Conservation (phyloP, 163 green algal genomes). For the Chloroidium sp. region DNA sequence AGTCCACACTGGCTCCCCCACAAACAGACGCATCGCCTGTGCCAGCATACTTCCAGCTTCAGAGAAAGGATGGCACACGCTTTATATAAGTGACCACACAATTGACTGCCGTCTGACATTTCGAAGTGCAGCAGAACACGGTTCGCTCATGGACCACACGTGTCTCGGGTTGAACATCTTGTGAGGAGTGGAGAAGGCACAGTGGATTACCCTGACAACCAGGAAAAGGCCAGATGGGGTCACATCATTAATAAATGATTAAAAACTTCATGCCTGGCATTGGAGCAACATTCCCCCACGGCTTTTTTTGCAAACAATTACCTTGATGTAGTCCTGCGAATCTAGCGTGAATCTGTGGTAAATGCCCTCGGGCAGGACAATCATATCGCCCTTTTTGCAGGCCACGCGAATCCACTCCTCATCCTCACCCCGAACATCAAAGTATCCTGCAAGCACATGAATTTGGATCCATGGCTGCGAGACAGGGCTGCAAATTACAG, state of each 20-base stretch:
- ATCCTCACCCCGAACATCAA: constrained; percentile 85
- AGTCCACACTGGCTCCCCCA: constrained; percentile 90
- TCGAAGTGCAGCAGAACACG: neutral
- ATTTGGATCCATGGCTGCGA: no score
- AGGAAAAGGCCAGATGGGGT: no score
- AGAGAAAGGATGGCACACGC: neutral
- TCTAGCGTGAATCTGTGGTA: constrained; percentile 96
- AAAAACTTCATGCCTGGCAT: no score
- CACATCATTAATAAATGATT: no score
- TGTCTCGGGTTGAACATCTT: no score
- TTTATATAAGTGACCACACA: neutral
- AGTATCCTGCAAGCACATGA: constrained; percentile 66
- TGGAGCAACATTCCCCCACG: no score
- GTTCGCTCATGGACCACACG: no score
- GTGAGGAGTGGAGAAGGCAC: no score
- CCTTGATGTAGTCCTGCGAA: constrained; percentile 79
- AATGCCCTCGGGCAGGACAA: constrained; percentile 91
- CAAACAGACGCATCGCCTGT: constrained; percentile 89
- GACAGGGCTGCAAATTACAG: neutral
- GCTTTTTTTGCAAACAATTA: constrained; percentile 5
- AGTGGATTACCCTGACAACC: no score
- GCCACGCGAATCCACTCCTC: constrained; percentile 87
- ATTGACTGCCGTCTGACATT: neutral
- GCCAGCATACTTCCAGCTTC: neutral
- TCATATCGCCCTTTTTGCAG: constrained; percentile 70